These are phyloP conservation scores for Crucihimalaya himalaica DNA, from an alignment of 345 rosid species.

Conservation along the genomic window DNA sequence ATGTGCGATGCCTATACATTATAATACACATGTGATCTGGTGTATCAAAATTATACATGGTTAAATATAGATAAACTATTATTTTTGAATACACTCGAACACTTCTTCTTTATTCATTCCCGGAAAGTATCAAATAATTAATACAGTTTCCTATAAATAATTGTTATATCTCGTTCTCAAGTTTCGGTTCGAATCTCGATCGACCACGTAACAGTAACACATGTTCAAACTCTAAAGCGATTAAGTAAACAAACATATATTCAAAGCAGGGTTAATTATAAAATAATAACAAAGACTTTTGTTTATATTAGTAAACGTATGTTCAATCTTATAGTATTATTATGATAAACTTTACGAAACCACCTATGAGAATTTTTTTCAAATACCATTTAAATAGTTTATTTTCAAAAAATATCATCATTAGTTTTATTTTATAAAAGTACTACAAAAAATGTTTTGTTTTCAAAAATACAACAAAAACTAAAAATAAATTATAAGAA, in stretches of 20 bases:
- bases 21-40: constrained; percentile 24
- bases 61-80: not conserved
- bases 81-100: constrained; percentile 29
- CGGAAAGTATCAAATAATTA: not conserved
- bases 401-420: no score
- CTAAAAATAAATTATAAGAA: no score
- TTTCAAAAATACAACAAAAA: no score
- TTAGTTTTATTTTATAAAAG: no score
- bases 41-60: not conserved
- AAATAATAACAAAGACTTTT: not conserved
- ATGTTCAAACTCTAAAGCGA: not conserved
- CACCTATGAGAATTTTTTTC: no score
- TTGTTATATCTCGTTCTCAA: not conserved
- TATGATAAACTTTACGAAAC: no score
- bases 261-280: not conserved
- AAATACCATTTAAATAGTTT: no score
- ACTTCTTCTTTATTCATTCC: constrained; percentile 11
- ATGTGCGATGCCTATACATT: constrained; percentile 28
- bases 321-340: no score
- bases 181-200: constrained; percentile 16
- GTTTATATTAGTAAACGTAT: not conserved
- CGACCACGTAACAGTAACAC: constrained; percentile 8
- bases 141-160: not conserved
- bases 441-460: no score
- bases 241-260: not conserved